phyloP scores from a whole-genome alignment of 805 yeast genomes.

The Millerozyma miso region DNA sequence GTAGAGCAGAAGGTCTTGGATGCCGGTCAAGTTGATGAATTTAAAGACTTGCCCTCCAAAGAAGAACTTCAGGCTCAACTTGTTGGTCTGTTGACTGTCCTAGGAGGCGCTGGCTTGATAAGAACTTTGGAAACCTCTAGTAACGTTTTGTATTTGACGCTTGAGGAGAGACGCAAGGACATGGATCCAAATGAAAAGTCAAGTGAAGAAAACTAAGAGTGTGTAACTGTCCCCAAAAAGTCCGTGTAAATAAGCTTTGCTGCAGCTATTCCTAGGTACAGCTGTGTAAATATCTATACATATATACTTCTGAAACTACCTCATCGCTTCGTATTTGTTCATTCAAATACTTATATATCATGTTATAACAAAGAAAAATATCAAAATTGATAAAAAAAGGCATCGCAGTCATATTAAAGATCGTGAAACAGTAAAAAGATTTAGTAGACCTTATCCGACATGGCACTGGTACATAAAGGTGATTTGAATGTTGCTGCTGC shows the following conservation, averaged over 20 bases:
- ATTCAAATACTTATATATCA: no score
- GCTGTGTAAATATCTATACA: background rate
- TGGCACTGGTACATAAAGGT: no score
- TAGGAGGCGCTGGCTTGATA: conserved; percentile 88
- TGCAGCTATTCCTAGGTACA: background rate
- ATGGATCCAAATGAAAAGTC: conserved; percentile 18
- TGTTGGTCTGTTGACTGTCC: conserved; percentile 73
- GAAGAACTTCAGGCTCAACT: conserved; percentile 75
- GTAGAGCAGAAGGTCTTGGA: conserved; percentile 60
- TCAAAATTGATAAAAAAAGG: background rate
- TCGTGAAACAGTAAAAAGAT: background rate
- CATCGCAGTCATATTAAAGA: background rate
- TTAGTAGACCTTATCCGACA: no score
- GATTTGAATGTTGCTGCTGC: no score
- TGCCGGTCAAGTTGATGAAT: conserved; percentile 48
- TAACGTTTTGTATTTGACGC: conserved; percentile 64
- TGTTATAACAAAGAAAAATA: no score
- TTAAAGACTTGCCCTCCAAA: conserved; percentile 71
- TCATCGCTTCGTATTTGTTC: background rate
- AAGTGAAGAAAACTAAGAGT: background rate
- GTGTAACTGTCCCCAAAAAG: background rate
- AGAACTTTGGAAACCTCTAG: conserved; percentile 72
- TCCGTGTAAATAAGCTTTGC: background rate
- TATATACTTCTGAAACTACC: background rate
- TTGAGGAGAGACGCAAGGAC: conserved; percentile 49